Evolutionary conservation across 192 early-diverging fungal species (phyloP), one percentile per base, ranked within the genome.

Genomic region (Entomortierella parvispora): DNA sequence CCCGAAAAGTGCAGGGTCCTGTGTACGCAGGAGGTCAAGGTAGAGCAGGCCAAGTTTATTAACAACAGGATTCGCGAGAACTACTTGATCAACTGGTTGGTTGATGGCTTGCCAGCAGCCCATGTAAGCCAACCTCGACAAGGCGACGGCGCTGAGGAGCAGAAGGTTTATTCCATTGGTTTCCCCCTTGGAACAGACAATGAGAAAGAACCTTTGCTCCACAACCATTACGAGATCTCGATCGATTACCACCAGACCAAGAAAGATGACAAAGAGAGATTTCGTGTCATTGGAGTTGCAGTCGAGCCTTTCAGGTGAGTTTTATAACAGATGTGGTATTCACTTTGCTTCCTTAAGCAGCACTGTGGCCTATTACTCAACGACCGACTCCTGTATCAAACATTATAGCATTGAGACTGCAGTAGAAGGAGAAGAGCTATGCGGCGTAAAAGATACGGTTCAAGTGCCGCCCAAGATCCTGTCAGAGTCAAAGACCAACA

Each of bases 191-290:
- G 96, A 2, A 74, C 65, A 9, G 66, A 55, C 7, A 52, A 52
- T n/a, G 62, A 29, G 8, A 51, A 44, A 1, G 59, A 42, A 8
- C 79, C 87, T 4, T 77, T 76, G 61, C 79, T 98, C 33, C 71
- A 97, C 82, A 98, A 96, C 80, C 95, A 97, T 77, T 96, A 94
- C 69, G 87, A 90, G 44, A 96, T 98, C 62, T 68, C 69, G n/a
- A 84, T 98, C 59, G 81, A 93, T 50, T 95, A 93, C 77, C 96
- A 98, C 65, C 70, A 81, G 12, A 88, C 90, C 37, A 82, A 84
- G 46, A 75, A 84, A 20, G 84, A 85, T 29, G 82, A 90, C 11
- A 82, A 71, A n/a, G n/a, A n/a, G n/a, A n/a, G n/a, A 31, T 72
- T 88, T 65, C 90, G 97, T 22, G 93, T 99, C 15, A 96, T 99